These are phyloP conservation scores for Candida freyschussii DNA, from an alignment of 1,139 yeast genomes.

Conservation along the genomic window DNA sequence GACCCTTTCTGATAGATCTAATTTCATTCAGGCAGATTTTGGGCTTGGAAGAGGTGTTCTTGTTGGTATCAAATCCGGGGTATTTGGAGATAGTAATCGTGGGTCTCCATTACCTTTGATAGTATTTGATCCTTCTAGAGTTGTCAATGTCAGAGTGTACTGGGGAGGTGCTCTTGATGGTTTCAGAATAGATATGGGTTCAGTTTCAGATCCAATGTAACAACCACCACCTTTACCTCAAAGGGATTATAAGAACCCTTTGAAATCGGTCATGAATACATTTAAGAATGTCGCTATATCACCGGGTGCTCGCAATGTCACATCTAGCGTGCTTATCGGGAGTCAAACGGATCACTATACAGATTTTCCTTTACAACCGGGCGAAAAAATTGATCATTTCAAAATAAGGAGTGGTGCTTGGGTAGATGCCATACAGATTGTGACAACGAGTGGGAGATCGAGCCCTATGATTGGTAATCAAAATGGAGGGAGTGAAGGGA, in stretches of 20 bases:
- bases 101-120: conserved; percentile 24
- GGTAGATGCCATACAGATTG: conserved; percentile 78
- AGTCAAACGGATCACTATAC: conserved; percentile 51
- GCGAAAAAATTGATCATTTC: conserved; percentile 58
- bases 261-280: conserved; percentile 26
- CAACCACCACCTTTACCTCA: conserved; percentile 44
- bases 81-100: conserved; percentile 35
- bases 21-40: conserved; percentile 33
- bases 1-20: conserved; percentile 12
- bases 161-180: conserved; percentile 84
- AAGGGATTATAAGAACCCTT: conserved; percentile 39
- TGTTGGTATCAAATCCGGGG: conserved; percentile 43
- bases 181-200: conserved; percentile 32
- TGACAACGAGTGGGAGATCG: conserved; percentile 48
- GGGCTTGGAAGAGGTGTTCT: conserved; percentile 33
- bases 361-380: conserved; percentile 50
- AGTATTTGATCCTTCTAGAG: conserved; percentile 25
- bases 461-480: conserved; percentile 56
- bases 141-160: conserved; percentile 52
- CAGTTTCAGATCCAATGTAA: conserved; percentile 1
- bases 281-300: conserved; percentile 9
- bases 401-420: conserved; percentile 75
- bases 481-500: conserved; percentile 63
- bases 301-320: background rate
- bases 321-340: conserved; percentile 48